Evolutionary conservation across 345 rosid species (phyloP), one percentile per base, ranked within the genome.

Genomic region (Gynandropsis gynandra): DNA sequence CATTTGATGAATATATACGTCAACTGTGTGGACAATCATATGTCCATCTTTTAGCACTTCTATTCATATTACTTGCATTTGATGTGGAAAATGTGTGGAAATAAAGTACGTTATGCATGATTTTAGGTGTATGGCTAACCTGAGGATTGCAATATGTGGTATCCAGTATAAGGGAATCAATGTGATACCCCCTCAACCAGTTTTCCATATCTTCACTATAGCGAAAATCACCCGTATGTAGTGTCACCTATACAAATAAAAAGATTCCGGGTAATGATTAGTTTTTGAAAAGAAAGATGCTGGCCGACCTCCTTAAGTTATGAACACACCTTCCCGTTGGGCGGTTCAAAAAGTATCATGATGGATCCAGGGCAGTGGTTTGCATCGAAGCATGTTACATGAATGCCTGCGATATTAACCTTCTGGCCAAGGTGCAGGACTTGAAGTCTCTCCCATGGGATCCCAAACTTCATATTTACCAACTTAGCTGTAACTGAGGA

Each of bases 211-310:
- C 74, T 66, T 84, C 80, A 38, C 74, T 54, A 59, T 74, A 82
- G 24, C 96, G 95, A 67, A 90, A 90, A 70, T 90, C 98, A 44
- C 98, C 96, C 0, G 98, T 87, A 62, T 90, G 98, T 35, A 90
- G 68, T 69, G 87, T 82, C 50, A 74, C 79, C 98, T 87, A 60
- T 16, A 57, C 51, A 65, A 2, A 70, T 16, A 13, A 49, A 54
- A 16, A 16, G 39, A 20, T 9, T 48, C 52, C 35, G 40, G n/a
- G 1, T 1, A 13, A 44, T 2, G 9, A 21, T 21, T 38, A 53
- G 11, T 16, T 12, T 16, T 10, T 21, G 15, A 19, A 47, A 47
- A 10, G 27, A 27, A 15, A 45, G 42, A 38, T 0, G 18, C 5
- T 40, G 41, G n/a, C 29, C 29, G 8, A 59, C 9, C 33, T 37